Base-by-base conservation (phyloP, 2,329 filamentous ascomycete genomes). In the Colletotrichum australisinense region DNA sequence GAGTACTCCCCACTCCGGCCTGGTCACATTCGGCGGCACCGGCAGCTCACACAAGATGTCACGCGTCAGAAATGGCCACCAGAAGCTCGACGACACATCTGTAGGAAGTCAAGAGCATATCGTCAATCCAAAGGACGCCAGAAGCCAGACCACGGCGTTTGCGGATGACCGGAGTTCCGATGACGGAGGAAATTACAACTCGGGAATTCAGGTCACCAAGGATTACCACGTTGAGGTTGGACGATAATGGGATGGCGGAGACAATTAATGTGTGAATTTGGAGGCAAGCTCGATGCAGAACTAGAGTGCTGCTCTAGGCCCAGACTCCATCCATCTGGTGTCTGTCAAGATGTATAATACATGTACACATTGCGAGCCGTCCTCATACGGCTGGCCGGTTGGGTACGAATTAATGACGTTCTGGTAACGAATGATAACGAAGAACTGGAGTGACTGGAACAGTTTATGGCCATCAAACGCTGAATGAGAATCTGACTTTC, bases 91-190 rank as follows among this genome's bases (percentile, higher is more conserved):
- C 24, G 65, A 69, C 22, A 60, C 52, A 16, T 72, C 69, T 1
- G 53, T 72, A 4, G 65, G 69, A 1, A 72, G 69, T 52, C 69
- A 69, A 19, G 69, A 72, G n/a, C 69, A 72, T 24, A 72, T 72
- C 7, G 69, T 72, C 22, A 35, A 12, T 8, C 53, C 38, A 5
- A 69, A 46, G 38, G 58, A 24, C 3, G 22, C 22, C 12, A 60
- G 35, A 4, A 72, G 32, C 65, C 57, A 59, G 38, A 63, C 69
- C 2, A 32, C 52, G 5, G 69, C 69, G 5, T 72, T 69, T n/a
- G 59, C 59, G 3, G 69, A 72, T 26, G 69, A 72, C 19, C 65
- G 42, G 7, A 69, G 69, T 28, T 64, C 62, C 28, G 69, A 72
- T 19, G 57, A 72, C 8, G 5, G 52, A 2, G 22, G 22, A 22